Evolutionary conservation across 2,329 filamentous ascomycete species (phyloP).

Genomic region (Alternaria longipes): DNA sequence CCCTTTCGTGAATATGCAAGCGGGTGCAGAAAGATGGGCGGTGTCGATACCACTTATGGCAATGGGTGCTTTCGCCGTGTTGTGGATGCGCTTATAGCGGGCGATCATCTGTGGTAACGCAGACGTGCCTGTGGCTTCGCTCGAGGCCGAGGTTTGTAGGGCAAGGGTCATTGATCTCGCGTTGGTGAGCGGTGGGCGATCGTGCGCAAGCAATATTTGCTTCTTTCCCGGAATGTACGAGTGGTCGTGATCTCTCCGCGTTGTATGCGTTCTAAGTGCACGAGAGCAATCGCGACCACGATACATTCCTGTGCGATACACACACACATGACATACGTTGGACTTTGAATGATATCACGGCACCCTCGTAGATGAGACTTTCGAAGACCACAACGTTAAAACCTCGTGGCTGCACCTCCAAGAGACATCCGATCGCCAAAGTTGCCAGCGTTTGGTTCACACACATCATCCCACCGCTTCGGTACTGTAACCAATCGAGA

Average conservation of each 20-base stretch:
- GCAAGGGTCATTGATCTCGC: no score
- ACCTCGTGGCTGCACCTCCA: not conserved
- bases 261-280: not conserved
- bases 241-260: no score
- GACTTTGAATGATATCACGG: not conserved
- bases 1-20: slow-evolving; percentile 41
- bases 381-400: not conserved
- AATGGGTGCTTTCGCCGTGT: slow-evolving; percentile 18
- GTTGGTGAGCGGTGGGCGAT: not conserved
- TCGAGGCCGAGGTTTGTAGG: no score
- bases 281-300: not conserved
- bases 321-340: not conserved
- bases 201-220: not conserved
- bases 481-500: not conserved
- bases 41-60: slow-evolving; percentile 15
- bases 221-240: not conserved
- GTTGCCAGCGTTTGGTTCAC: not conserved
- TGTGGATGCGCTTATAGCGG: not conserved
- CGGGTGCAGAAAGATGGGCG: slow-evolving; percentile 22
- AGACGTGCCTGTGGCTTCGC: no score
- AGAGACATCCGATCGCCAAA: not conserved
- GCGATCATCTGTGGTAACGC: not conserved
- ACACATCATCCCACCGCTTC: not conserved
- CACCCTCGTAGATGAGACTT: not conserved
- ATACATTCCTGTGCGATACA: not conserved